Evolutionary conservation across 192 early-diverging fungal genomes (phyloP).

Genomic region (Geranomyces michiganensis): DNA sequence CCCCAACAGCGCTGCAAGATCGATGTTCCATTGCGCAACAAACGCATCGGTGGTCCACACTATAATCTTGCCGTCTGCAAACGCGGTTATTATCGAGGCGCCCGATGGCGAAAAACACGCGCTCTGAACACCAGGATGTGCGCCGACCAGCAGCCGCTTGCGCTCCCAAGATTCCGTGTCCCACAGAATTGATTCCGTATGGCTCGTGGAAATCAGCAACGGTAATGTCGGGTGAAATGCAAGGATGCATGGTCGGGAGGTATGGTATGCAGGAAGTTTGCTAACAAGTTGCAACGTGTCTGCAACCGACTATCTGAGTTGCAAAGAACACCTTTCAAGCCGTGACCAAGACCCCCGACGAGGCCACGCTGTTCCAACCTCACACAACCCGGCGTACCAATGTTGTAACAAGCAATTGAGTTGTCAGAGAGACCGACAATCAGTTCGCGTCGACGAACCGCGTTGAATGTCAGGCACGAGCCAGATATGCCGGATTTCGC

Average conservation of each 20-base stretch:
- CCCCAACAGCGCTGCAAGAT: constrained; percentile 27
- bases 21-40: constrained; percentile 46
- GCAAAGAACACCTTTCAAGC: not conserved
- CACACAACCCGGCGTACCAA: constrained; percentile 34
- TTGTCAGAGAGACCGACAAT: constrained; percentile 52
- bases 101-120: constrained; percentile 45
- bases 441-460: constrained; percentile 44
- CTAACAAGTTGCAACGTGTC: constrained; percentile 51
- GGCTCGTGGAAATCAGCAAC: constrained; percentile 40
- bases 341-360: not conserved
- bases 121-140: constrained; percentile 43
- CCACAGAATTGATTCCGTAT: constrained; percentile 53
- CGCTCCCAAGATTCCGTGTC: constrained; percentile 56
- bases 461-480: constrained; percentile 49
- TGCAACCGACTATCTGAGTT: constrained; percentile 14
- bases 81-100: constrained; percentile 42
- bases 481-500: constrained; percentile 49
- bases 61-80: constrained; percentile 51
- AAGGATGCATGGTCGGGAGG: constrained; percentile 23
- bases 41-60: constrained; percentile 53
- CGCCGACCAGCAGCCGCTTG: constrained; percentile 45
- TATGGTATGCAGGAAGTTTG: constrained; percentile 49
- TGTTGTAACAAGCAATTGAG: constrained; percentile 57
- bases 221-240: constrained; percentile 48
- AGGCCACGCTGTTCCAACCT: not conserved